Percentiles rank a stretch among this genome's conserved stretches.
Conservation (phyloP, 192 early-diverging fungal genomes). For the Thamnidium elegans region DNA sequence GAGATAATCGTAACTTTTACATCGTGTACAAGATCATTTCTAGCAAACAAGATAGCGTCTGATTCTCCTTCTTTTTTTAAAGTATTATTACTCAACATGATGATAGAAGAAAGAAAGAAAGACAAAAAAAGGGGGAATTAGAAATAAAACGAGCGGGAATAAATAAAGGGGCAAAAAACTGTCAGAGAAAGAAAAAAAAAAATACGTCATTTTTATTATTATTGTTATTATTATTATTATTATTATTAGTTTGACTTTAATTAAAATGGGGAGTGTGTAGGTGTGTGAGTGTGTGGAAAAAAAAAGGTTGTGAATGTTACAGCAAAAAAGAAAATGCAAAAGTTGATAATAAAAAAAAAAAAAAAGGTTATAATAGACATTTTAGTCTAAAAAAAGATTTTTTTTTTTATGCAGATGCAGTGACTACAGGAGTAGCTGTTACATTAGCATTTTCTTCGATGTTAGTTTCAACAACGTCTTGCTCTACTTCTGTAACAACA, state of each 20-base stretch:
- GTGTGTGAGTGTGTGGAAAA: no score
- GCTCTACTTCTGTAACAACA: not conserved
- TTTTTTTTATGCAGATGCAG: conserved; percentile 17
- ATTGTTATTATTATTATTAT: not conserved
- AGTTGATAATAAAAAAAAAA: not conserved
- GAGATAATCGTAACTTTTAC: conserved; percentile 53
- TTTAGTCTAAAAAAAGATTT: no score
- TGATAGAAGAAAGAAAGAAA: not conserved
- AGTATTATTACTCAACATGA: not conserved
- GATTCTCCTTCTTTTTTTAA: no score
- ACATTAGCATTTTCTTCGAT: conserved; percentile 1
- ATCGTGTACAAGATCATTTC: conserved; percentile 31
- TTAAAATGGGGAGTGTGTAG: no score
- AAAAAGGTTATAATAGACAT: no score
- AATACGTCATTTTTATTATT: no score
- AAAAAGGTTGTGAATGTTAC: not conserved
- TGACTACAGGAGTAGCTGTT: not conserved
- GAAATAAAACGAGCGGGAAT: not conserved
- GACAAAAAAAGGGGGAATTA: not conserved
- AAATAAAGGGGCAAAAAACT: not conserved
- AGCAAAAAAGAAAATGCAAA: not conserved
- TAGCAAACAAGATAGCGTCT: not conserved
- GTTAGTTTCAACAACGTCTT: conserved; percentile 2
- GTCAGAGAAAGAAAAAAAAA: no score
- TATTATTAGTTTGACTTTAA: not conserved